A percentile compares a stretch with the other conserved stretches of the same genome.
Conservation (phyloP, 1,139 yeast species). For the Suhomyces anneliseae region DNA sequence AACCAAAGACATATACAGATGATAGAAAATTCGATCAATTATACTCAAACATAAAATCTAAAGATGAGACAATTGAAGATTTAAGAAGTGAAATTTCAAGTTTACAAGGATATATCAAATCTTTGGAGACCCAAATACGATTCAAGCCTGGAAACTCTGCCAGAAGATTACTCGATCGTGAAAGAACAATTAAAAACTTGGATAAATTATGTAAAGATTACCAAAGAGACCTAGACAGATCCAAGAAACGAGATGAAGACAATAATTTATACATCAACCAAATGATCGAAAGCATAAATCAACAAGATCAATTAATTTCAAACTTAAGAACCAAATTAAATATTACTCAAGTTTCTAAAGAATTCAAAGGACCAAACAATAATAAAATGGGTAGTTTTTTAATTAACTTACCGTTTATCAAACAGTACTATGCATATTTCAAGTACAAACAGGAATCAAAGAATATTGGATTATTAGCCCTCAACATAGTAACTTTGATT, state of each 20-base stretch:
- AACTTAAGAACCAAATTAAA: conserved; percentile 22
- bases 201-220: conserved; percentile 24
- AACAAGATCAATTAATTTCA: conserved; percentile 26
- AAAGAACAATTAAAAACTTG: conserved; percentile 7
- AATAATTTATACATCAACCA: conserved; percentile 18
- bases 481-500: conserved; percentile 26
- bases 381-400: conserved; percentile 19
- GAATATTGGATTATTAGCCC: conserved; percentile 20
- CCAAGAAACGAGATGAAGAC: conserved; percentile 16
- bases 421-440: conserved; percentile 30
- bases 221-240: conserved; percentile 20
- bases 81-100: conserved; percentile 21
- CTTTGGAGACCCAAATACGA: conserved; percentile 22
- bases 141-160: conserved; percentile 7
- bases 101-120: conserved; percentile 21
- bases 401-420: conserved; percentile 31
- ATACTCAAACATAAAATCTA: not conserved
- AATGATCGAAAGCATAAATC: conserved; percentile 18
- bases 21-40: not conserved
- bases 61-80: conserved; percentile 9
- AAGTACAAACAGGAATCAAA: conserved; percentile 28
- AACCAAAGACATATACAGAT: not conserved
- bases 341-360: conserved; percentile 7
- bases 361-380: conserved; percentile 4
- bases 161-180: conserved; percentile 6